Evolutionary conservation across 306 rosid species (phyloP).

Genomic region (Boehmeria nivea): DNA sequence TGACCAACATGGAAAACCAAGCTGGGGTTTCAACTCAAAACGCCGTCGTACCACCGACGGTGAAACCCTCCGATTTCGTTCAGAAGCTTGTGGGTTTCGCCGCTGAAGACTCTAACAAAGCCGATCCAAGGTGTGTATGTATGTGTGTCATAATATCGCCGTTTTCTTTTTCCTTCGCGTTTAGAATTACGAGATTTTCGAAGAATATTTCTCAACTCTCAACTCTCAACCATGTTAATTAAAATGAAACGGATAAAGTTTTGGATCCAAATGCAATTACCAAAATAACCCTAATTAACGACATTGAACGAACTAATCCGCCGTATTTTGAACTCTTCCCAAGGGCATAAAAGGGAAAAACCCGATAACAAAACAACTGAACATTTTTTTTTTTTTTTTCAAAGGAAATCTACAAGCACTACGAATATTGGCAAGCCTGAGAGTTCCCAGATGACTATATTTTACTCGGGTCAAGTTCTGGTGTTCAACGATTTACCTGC

Average conservation of each 20-base stretch:
- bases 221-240: no score
- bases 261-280: constrained; percentile 15
- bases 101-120: constrained; percentile 34
- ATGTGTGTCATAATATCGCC: no score
- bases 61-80: constrained; percentile 24
- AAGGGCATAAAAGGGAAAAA: no score
- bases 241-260: no score
- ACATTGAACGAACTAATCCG: no score
- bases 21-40: constrained; percentile 23
- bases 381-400: neutral
- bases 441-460: constrained; percentile 60
- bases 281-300: constrained; percentile 5
- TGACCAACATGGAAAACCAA: constrained; percentile 35
- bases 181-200: no score
- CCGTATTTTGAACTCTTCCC: neutral
- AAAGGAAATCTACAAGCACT: constrained; percentile 22
- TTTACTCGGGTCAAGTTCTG: constrained; percentile 60
- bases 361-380: neutral
- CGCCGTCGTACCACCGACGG: constrained; percentile 13
- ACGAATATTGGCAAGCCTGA: constrained; percentile 13
- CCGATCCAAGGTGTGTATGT: constrained; percentile 38
- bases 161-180: no score
- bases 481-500: constrained; percentile 52
- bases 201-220: no score
- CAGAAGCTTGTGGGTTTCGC: constrained; percentile 22